phyloP scores from a whole-genome alignment of 1,139 yeast species.

The Kluyveromyces sp. region DNA sequence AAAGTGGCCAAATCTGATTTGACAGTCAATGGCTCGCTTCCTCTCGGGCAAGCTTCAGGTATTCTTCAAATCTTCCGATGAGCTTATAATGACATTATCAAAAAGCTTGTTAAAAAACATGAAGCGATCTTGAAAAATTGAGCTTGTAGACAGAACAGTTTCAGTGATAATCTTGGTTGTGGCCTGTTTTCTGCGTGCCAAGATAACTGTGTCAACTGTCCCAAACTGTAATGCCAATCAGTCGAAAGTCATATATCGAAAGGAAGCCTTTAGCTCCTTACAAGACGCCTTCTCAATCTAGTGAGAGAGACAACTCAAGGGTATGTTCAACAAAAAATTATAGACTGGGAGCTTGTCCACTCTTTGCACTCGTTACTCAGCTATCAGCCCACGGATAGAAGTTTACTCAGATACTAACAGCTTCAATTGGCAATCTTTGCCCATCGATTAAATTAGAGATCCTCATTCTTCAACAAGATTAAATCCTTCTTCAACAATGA shows the following conservation, averaged over 20 bases:
- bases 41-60: too few relatives aligned
- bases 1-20: too few relatives aligned
- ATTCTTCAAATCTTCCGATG: too few relatives aligned
- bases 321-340: slow-evolving; percentile 1
- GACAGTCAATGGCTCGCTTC: too few relatives aligned
- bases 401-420: neutral
- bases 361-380: neutral
- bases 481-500: slow-evolving; percentile 10
- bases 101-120: too few relatives aligned
- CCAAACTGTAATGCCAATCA: slow-evolving; percentile 6
- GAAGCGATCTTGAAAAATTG: too few relatives aligned
- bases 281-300: slow-evolving; percentile 13
- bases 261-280: slow-evolving; percentile 20
- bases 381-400: neutral
- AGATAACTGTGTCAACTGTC: neutral
- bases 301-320: neutral
- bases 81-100: too few relatives aligned
- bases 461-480: slow-evolving; percentile 9
- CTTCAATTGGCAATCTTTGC: neutral
- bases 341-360: neutral
- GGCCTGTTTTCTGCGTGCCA: too few relatives aligned
- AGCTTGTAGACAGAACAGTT: too few relatives aligned
- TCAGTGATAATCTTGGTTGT: too few relatives aligned
- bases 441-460: slow-evolving; percentile 4
- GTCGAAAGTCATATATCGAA: slow-evolving; percentile 3